Percentiles rank a stretch among this genome's conserved stretches.
Evolutionary conservation across 345 rosid genomes (phyloP).

Genomic region (Salix udensis): DNA sequence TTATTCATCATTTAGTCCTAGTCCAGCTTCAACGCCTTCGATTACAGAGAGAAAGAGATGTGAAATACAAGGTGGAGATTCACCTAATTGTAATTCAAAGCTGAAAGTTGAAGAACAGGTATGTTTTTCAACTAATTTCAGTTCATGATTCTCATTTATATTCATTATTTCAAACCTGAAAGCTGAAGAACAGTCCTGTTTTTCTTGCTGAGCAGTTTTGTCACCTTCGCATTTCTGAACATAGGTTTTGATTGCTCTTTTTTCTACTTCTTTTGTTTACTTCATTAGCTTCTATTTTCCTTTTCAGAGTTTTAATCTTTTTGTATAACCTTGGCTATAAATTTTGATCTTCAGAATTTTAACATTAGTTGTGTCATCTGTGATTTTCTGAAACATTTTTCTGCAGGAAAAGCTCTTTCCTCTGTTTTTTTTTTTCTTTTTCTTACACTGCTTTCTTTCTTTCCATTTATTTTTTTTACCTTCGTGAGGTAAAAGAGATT

Average conservation of each 20-base stretch:
- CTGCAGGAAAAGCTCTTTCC: not conserved
- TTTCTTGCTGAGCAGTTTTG: not conserved
- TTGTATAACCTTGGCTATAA: not conserved
- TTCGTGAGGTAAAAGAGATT: not conserved
- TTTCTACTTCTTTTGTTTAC: not conserved
- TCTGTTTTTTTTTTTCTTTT: not conserved
- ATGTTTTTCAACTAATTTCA: not conserved
- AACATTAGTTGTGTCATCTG: not conserved
- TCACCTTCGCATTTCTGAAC: not conserved
- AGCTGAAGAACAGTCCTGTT: not conserved
- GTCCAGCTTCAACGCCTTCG: constrained; percentile 80
- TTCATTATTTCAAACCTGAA: not conserved
- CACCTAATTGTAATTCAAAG: constrained; percentile 37
- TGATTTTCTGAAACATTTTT: constrained; percentile 4
- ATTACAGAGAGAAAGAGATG: constrained; percentile 49
- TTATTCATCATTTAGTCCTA: constrained; percentile 45
- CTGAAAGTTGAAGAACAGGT: constrained; percentile 50
- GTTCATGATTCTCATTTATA: not conserved
- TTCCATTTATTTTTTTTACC: not conserved
- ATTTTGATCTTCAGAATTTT: not conserved
- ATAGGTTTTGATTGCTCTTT: not conserved
- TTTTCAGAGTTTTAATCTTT: not conserved
- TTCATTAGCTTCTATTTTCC: not conserved
- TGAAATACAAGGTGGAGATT: constrained; percentile 46
- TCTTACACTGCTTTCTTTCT: too few relatives aligned